Conservation (phyloP, 2,329 filamentous ascomycete species). For the Coleophoma crateriformis region DNA sequence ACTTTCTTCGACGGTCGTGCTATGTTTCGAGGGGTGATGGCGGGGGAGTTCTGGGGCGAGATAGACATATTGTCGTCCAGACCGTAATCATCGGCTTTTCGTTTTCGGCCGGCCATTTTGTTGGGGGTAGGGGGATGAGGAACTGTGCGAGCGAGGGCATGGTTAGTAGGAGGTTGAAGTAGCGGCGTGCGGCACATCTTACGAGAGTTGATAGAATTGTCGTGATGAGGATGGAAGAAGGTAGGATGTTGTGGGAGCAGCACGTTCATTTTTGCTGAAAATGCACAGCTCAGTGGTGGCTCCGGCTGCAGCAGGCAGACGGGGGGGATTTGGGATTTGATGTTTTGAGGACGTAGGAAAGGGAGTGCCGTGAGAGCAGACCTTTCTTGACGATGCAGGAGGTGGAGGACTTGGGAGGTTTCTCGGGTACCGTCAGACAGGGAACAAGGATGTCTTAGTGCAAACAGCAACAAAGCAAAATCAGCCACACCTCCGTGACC, state of each 20-base stretch:
- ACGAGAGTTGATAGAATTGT: slow-evolving; percentile 39
- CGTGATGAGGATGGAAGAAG: slow-evolving; percentile 52
- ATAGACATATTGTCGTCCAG: slow-evolving; percentile 83
- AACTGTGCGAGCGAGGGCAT: slow-evolving; percentile 25
- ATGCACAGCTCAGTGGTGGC: neutral
- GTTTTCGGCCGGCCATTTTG: slow-evolving; percentile 60
- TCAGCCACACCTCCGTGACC: too few relatives aligned
- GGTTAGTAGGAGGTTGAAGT: slow-evolving; percentile 29
- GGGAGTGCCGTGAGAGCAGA: neutral
- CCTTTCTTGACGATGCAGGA: neutral
- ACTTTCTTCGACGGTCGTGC: slow-evolving; percentile 59
- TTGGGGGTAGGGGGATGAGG: slow-evolving; percentile 32
- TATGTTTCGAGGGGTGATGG: slow-evolving; percentile 63
- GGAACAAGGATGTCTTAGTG: too few relatives aligned
- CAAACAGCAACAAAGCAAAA: too few relatives aligned
- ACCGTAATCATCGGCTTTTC: slow-evolving; percentile 79
- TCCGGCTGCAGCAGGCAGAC: neutral
- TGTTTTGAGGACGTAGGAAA: neutral
- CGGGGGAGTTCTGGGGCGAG: slow-evolving; percentile 79
- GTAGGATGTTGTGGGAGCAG: slow-evolving; percentile 52
- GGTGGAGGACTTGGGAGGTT: neutral
- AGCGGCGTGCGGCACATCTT: slow-evolving; percentile 34
- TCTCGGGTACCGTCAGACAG: too few relatives aligned
- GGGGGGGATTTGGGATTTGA: neutral
- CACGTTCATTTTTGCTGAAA: slow-evolving; percentile 49